Conservation (phyloP, 164 flowering plant species). For the Pachysandra terminalis region DNA sequence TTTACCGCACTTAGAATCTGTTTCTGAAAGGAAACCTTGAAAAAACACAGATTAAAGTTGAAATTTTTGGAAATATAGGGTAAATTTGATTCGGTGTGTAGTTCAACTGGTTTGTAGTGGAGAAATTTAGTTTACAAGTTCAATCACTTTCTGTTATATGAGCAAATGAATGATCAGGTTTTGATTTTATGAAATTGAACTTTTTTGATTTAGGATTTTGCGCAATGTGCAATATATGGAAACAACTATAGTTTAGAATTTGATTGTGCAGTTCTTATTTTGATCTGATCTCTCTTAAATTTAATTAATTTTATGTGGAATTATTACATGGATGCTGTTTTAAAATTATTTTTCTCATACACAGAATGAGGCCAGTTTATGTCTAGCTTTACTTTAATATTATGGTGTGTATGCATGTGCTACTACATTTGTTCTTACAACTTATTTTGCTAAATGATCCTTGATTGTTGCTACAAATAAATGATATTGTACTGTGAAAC, state of each 20-base stretch:
- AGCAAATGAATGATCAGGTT: background rate
- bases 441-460: background rate
- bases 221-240: background rate
- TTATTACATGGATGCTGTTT: too few species aligned
- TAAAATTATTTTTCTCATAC: too few species aligned
- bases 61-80: background rate
- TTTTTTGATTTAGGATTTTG: background rate
- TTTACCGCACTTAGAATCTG: background rate
- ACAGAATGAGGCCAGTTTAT: too few species aligned
- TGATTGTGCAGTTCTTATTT: background rate
- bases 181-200: background rate
- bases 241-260: background rate
- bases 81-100: background rate
- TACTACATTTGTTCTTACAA: background rate
- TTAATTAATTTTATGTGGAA: background rate
- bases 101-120: conserved; percentile 6
- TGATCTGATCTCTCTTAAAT: background rate
- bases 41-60: background rate
- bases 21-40: background rate
- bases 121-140: background rate
- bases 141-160: background rate
- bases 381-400: too few species aligned
- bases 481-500: background rate
- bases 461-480: background rate
- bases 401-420: background rate